Conservation (phyloP, 2,329 filamentous ascomycete genomes). For the Diaporthe ilicicola region DNA sequence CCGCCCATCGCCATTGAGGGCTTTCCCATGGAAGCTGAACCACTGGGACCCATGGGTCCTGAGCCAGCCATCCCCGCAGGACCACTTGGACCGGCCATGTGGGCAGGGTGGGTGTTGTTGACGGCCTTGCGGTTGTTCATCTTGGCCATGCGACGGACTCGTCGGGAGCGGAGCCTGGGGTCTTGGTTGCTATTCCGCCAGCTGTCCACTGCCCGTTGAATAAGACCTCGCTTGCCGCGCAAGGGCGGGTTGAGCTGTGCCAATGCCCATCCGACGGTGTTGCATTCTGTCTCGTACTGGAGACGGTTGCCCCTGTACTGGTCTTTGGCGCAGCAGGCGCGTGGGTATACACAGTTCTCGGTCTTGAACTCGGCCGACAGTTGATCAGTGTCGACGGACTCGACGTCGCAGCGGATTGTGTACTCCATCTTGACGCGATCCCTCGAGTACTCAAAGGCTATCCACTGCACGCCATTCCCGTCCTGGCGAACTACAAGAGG, state of each 20-base stretch:
- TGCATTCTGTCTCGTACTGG: constrained; percentile 98
- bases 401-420: constrained; percentile 96
- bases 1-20: constrained; percentile 74
- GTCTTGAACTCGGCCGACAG: constrained; percentile 91
- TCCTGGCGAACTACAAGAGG: constrained; percentile 94
- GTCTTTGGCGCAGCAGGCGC: constrained; percentile 93
- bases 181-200: constrained; percentile 99
- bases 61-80: constrained; percentile 71
- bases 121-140: constrained; percentile 86
- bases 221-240: constrained; percentile 91
- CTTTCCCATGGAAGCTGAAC: constrained; percentile 67
- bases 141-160: constrained; percentile 95
- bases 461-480: constrained; percentile 97
- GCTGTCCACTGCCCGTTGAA: constrained; percentile 96
- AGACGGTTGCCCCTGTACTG: constrained; percentile 95
- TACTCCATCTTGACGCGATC: constrained; percentile 99
- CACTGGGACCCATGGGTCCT: constrained; percentile 68
- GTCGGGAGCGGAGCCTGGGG: constrained; percentile 85
- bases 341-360: constrained; percentile 97
- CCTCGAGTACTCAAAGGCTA: constrained; percentile 96
- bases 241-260: constrained; percentile 92
- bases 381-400: constrained; percentile 91
- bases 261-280: constrained; percentile 98
- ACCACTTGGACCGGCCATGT: constrained; percentile 66
- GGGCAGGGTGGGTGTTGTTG: constrained; percentile 62